Base-by-base conservation (phyloP, 2,329 filamentous ascomycete species). In the Arthroderma sp. region DNA sequence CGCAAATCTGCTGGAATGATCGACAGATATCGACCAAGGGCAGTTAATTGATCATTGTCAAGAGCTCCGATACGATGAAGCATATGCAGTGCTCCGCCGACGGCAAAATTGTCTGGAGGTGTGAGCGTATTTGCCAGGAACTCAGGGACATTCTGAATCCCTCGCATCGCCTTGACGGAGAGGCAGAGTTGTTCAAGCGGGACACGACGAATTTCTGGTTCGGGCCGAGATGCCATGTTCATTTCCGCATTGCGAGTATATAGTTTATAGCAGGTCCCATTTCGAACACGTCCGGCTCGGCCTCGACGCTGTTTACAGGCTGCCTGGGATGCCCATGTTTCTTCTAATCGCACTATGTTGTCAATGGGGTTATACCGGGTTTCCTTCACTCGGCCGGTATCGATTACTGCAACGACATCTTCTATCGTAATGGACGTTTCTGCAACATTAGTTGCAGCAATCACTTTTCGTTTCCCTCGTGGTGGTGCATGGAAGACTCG, bases 381-480 rank as follows among this genome's bases (percentile, higher is more conserved):
- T 71, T 98, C 91, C 68, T 98, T 98, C 59, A 98, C 93, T 56
- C 89, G 85, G 28, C 93, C 93, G 9, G 87, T 93, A 69, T 98
- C 93, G 61, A 98, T 91, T 49, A 98, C 93, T 1, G 88, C 91
- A 1, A 97, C 87, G 56, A 98, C 88, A 67, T 98, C 93, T 67
- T 96, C 91, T 60, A 98, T 98, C 0, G 93, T 98, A 69, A 98
- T 97, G 1, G 93, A 97, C 0, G 93, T 98, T 70, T 98, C 93
- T 1, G 93, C 93, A 1, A 98, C 91, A 66, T 98, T 98, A 47
- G 93, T 98, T 0, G 93, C 88, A 5, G 91, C 88, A 35, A 98
- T 87, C 11, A 98, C 82, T 72, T 98, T 98, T 37, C 93, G 81
- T 72, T 88, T 91, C 0, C 90, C 90, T 2, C 75, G 70, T 0